Evolutionary conservation across 2,329 filamentous ascomycete genomes (phyloP).

Genomic region (Emmonsia crescens): DNA sequence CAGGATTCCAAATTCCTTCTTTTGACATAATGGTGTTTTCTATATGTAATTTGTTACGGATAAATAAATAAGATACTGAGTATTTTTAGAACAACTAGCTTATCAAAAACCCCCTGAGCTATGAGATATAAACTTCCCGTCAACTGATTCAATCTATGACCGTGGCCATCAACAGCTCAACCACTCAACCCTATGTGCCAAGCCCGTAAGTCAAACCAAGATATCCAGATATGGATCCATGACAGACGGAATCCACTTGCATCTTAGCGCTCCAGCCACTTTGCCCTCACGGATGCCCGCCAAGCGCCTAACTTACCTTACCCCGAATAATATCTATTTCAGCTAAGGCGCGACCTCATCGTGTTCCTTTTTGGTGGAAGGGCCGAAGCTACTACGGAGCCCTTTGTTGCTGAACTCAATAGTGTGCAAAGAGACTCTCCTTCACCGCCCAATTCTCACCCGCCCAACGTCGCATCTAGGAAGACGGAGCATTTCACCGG

Average conservation of each 20-base stretch:
- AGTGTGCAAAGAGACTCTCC: neutral
- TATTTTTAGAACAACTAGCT: too few species aligned
- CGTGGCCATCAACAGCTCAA: neutral
- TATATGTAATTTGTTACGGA: too few species aligned
- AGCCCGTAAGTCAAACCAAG: neutral
- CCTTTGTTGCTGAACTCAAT: neutral
- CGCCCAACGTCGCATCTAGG: neutral
- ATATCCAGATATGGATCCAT: too few species aligned
- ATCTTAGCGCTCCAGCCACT: neutral
- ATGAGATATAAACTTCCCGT: neutral
- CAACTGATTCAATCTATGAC: neutral
- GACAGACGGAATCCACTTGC: neutral
- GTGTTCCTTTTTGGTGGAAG: neutral
- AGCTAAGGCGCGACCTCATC: too few species aligned
- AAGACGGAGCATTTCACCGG: neutral
- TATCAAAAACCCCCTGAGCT: neutral
- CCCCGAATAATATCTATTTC: neutral
- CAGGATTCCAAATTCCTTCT: too few species aligned
- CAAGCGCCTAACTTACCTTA: neutral
- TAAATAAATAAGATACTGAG: too few species aligned
- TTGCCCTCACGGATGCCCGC: neutral
- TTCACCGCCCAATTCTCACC: too few species aligned
- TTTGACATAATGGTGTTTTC: too few species aligned
- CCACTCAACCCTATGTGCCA: neutral
- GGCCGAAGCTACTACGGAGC: neutral